phyloP scores from a whole-genome alignment of 495 filamentous ascomycete genomes.

The Talaromyces borbonicus region DNA sequence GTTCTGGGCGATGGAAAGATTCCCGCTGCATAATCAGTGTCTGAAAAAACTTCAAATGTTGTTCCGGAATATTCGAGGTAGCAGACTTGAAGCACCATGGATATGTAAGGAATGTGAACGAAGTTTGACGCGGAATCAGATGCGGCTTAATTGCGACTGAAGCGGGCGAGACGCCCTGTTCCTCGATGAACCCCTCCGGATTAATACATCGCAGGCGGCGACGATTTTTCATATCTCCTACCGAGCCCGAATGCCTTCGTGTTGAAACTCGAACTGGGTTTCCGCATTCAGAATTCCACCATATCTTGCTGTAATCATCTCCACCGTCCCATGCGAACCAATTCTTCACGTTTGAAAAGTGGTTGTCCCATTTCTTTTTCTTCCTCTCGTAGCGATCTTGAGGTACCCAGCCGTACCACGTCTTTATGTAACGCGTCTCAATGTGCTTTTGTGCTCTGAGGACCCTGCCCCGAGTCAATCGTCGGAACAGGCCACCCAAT shows the following conservation, averaged over 20 bases:
- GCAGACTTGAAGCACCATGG: background rate
- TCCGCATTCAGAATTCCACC: constrained; percentile 31
- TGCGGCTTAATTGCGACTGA: background rate
- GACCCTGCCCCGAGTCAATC: constrained; percentile 25
- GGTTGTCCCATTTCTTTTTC: constrained; percentile 17
- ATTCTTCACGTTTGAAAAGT: constrained; percentile 11
- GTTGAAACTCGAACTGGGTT: constrained; percentile 6
- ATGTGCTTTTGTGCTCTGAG: constrained; percentile 21
- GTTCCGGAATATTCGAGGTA: background rate
- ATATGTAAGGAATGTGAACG: constrained; percentile 2
- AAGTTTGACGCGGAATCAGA: background rate
- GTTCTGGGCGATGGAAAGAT: too few species aligned
- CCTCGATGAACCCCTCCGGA: background rate
- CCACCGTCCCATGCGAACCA: constrained; percentile 29
- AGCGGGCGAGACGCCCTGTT: background rate
- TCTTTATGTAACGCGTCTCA: constrained; percentile 28
- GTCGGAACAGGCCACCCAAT: constrained; percentile 26
- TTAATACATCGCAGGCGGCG: background rate
- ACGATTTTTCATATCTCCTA: background rate
- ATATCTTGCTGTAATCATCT: constrained; percentile 29
- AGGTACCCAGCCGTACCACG: constrained; percentile 39
- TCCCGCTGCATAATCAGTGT: too few species aligned
- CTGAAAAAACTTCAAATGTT: too few species aligned
- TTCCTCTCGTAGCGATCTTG: constrained; percentile 22
- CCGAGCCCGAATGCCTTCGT: background rate